Percentiles rank a stretch among this genome's conserved stretches.
Conservation (phyloP, 441 rosid species). For the Syzygium malaccense region DNA sequence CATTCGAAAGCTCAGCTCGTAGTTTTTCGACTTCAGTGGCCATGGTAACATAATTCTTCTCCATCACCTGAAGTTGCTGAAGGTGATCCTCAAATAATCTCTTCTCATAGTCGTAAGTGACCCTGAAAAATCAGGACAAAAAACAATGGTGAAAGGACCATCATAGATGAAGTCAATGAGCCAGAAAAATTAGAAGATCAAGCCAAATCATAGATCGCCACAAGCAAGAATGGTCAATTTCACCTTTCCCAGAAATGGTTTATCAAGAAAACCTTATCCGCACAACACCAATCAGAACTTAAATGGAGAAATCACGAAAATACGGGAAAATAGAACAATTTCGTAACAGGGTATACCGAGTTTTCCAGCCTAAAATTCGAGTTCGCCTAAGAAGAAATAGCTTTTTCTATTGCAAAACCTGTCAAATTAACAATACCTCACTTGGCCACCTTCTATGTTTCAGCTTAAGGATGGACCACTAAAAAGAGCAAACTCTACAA, state of each 20-base stretch:
- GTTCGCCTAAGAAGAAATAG: neutral
- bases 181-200: neutral
- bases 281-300: neutral
- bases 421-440: neutral
- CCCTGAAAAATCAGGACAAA: constrained; percentile 38
- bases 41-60: constrained; percentile 80
- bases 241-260: neutral
- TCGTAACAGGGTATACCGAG: neutral
- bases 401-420: neutral
- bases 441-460: neutral
- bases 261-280: neutral
- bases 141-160: neutral
- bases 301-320: neutral
- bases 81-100: constrained; percentile 87
- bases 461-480: neutral
- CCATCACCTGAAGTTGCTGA: constrained; percentile 91
- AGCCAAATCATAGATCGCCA: neutral
- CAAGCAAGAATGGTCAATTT: neutral
- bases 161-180: neutral
- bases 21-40: constrained; percentile 90
- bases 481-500: neutral
- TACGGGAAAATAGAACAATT: neutral
- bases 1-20: constrained; percentile 56
- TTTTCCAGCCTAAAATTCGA: neutral
- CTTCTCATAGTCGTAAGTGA: constrained; percentile 81